Evolutionary conservation across 2,329 filamentous ascomycete genomes (phyloP).

Genomic region (Colletotrichum sp.): DNA sequence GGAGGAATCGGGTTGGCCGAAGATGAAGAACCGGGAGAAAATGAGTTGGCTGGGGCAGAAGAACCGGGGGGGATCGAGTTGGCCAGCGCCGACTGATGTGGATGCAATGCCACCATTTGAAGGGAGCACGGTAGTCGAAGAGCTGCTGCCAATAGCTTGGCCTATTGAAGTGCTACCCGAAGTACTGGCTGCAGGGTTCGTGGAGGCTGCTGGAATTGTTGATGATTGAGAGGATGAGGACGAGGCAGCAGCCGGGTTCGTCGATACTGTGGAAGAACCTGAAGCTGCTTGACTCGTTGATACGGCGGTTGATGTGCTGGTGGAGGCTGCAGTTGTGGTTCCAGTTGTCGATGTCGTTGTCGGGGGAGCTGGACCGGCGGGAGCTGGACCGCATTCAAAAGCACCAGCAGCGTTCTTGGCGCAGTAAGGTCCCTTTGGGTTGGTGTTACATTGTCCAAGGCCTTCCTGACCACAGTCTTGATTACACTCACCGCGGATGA

Average conservation of each 20-base stretch:
- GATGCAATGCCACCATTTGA: not conserved
- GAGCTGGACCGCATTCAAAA: not conserved
- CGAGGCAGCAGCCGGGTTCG: not conserved
- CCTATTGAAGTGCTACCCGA: not conserved
- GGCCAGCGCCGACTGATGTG: not conserved
- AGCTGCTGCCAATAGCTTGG: not conserved
- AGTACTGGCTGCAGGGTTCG: not conserved
- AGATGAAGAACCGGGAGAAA: not conserved
- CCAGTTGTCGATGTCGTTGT: not conserved
- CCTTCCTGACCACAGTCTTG: not conserved
- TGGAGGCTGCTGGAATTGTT: not conserved
- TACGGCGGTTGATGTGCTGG: not conserved
- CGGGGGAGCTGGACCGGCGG: not conserved
- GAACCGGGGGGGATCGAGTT: not conserved
- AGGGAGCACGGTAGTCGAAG: not conserved
- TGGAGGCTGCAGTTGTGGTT: not conserved
- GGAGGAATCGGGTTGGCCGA: fast-evolving
- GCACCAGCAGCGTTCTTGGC: not conserved
- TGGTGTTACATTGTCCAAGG: not conserved
- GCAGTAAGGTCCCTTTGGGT: not conserved
- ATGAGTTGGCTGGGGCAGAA: not conserved
- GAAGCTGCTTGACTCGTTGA: not conserved
- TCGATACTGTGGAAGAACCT: not conserved
- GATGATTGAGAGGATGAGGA: not conserved
- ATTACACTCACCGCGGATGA: not conserved